Evolutionary conservation across 1,284 basidiomycete species (phyloP).

Genomic region (Sanghuangporus weigelae): DNA sequence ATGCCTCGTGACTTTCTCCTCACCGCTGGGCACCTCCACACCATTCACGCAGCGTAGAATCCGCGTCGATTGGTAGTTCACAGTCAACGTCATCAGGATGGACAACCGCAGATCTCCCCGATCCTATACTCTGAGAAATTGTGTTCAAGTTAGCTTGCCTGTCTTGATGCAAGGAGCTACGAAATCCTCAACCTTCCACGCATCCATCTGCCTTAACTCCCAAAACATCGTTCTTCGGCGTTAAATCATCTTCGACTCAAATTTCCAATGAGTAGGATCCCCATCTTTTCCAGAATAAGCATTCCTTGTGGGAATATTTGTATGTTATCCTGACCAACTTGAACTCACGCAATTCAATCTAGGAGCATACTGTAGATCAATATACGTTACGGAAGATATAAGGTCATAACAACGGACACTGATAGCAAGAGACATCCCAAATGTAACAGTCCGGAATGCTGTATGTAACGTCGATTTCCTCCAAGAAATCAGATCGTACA

Average conservation of each 20-base stretch:
- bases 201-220: slow-evolving; percentile 36
- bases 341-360: slow-evolving; percentile 29
- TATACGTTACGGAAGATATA: not conserved
- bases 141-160: not conserved
- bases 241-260: slow-evolving; percentile 32
- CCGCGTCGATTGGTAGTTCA: slow-evolving; percentile 3
- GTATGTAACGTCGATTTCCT: slow-evolving; percentile 22
- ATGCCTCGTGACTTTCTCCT: not conserved
- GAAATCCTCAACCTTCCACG: slow-evolving; percentile 27
- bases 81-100: slow-evolving; percentile 3
- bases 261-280: slow-evolving; percentile 38
- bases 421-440: slow-evolving; percentile 23
- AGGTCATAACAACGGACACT: slow-evolving; percentile 21
- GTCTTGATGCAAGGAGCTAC: not conserved
- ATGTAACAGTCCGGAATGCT: slow-evolving; percentile 24
- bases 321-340: slow-evolving; percentile 1
- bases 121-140: not conserved
- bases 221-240: slow-evolving; percentile 39
- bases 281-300: slow-evolving; percentile 28
- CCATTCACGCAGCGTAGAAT: slow-evolving; percentile 1
- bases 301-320: not conserved
- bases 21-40: not conserved
- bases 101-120: slow-evolving; percentile 4
- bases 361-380: not conserved
- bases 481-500: slow-evolving; percentile 22